Conservation (phyloP, 768 basidiomycete species). For the Gloeophyllum trabeum region DNA sequence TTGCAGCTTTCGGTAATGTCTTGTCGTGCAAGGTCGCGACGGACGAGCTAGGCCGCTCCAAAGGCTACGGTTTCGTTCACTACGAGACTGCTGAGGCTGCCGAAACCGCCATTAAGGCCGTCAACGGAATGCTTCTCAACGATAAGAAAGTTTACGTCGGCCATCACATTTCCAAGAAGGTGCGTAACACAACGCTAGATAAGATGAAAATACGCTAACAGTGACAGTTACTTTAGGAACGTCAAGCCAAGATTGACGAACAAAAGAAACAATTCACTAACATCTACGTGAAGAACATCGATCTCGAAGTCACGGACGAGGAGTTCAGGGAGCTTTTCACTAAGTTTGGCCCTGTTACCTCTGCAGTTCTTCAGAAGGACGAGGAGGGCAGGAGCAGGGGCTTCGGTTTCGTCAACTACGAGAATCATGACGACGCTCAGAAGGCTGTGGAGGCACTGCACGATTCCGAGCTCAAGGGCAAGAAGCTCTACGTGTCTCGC, state of each 20-base stretch:
- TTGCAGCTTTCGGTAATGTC: constrained; percentile 97
- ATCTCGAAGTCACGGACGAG: constrained; percentile 70
- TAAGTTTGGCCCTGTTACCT: constrained; percentile 75
- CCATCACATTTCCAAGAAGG: constrained; percentile 94
- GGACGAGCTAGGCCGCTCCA: constrained; percentile 90
- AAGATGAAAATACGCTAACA: background rate
- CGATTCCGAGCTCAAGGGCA: constrained; percentile 74
- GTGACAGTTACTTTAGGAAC: constrained; percentile 42
- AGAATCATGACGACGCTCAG: constrained; percentile 85
- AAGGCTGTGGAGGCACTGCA: constrained; percentile 83
- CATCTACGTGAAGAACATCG: constrained; percentile 96
- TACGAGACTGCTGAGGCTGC: constrained; percentile 98
- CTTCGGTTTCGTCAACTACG: constrained; percentile 97
- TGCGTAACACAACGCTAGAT: constrained; percentile 15
- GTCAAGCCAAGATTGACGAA: constrained; percentile 97
- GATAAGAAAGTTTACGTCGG: constrained; percentile 99
- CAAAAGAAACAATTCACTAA: constrained; percentile 97
- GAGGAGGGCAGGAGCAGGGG: constrained; percentile 91
- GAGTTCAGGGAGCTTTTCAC: constrained; percentile 80
- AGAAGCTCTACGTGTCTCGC: constrained; percentile 89
- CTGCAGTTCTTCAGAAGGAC: constrained; percentile 75
- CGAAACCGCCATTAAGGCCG: constrained; percentile 92
- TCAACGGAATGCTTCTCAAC: constrained; percentile 98
- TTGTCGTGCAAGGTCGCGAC: constrained; percentile 98
- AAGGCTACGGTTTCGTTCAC: constrained; percentile 98